Evolutionary conservation across 257 asterid species (phyloP).

Genomic region (Solanum ossicruentum): DNA sequence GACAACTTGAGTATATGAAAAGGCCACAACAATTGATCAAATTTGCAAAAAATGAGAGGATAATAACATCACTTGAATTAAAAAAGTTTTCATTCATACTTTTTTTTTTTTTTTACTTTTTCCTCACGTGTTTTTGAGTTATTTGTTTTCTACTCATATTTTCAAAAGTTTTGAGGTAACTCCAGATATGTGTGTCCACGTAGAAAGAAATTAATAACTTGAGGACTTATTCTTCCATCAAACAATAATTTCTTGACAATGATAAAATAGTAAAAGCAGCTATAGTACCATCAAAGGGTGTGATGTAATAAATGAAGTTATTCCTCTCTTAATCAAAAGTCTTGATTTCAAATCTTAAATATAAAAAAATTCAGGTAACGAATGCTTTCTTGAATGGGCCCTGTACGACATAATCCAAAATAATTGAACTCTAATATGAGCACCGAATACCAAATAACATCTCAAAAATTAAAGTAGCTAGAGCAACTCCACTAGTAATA

Average conservation of each 20-base stretch:
- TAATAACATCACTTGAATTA: not conserved
- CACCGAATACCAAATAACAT: rapidly evolving
- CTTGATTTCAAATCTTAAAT: too few species aligned
- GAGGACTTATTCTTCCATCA: not conserved
- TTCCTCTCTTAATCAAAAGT: too few species aligned
- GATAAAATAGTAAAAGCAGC: not conserved
- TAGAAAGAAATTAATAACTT: not conserved
- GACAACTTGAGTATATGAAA: not conserved
- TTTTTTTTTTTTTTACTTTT: not conserved
- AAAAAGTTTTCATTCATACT: not conserved
- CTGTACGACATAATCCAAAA: too few species aligned
- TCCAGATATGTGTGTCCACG: not conserved
- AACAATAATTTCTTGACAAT: not conserved
- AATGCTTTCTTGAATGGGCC: too few species aligned
- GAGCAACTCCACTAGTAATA: not conserved
- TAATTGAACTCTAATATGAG: too few species aligned
- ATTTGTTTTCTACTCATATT: not conserved
- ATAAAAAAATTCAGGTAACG: too few species aligned
- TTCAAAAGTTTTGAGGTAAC: not conserved
- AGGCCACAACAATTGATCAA: not conserved
- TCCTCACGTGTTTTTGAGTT: not conserved
- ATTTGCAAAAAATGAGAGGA: not conserved
- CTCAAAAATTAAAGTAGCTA: not conserved
- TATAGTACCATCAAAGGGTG: too few species aligned
- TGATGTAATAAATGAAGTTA: too few species aligned